Base-by-base conservation (phyloP, 2,329 filamentous ascomycete species). In the Hirsutella minnesotensis region DNA sequence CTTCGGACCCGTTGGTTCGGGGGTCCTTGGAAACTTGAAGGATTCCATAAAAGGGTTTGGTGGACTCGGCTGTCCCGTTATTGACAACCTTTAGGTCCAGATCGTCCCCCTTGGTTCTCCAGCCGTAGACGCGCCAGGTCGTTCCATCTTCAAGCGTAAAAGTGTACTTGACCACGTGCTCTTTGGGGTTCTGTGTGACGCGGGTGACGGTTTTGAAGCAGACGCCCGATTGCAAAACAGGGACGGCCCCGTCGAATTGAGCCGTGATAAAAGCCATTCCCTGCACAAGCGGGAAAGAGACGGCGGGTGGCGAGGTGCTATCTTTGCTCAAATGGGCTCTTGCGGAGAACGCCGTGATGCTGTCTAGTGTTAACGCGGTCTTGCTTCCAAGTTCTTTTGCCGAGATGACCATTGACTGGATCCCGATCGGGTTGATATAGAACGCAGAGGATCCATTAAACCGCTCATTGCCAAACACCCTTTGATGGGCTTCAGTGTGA, bases 261-360 rank as follows among this genome's bases (percentile, higher is more conserved):
- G 72, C 89, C 4, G 89, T 95, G 16, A 95, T 69, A 53, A 88
- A 94, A 0, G 78, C 82, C 79, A 94, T 92, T 10, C 92, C 92
- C 56, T 96, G 90, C 0, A 94, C 79, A 8, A 95, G 57, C 0
- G 89, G 88, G 49, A 94, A 87, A 0, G 77, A 81, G 18, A 96
- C 72, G 1, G 73, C 68, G 1, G 82, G 74, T 1, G 68, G 59
- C 8, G 72, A 69, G 3, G 67, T 66, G n/a, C 60, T 56, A 19
- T 69, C 65, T 3, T 72, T 69, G 40, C 67, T 72, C 27, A 96
- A 67, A 37, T 84, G 81, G 38, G 87, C 77, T 48, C 86, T 79
- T 13, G 65, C 73, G 30, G 68, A 84, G 55, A 68, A 81, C 41
- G 69, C 76, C 44, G 68, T 80, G 49, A 73, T 60, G 51, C 62